Conservation (phyloP, 441 rosid genomes). For the Isatis lusitanica region DNA sequence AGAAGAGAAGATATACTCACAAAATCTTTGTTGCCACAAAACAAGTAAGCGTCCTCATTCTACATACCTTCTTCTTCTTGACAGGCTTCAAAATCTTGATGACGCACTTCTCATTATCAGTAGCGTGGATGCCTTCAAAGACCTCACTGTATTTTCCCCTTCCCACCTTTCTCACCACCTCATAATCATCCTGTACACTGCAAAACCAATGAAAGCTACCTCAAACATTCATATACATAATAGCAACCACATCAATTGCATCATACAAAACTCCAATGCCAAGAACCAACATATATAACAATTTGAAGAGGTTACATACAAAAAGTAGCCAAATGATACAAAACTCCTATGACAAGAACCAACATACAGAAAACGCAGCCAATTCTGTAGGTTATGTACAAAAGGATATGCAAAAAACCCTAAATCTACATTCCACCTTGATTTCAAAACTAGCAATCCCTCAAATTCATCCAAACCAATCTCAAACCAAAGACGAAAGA, state of each 20-base stretch:
- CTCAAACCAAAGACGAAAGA: not conserved
- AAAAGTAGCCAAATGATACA: not conserved
- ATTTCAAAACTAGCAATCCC: not conserved
- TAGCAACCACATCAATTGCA: not conserved
- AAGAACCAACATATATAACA: not conserved
- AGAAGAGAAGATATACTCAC: not conserved
- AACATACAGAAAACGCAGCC: not conserved
- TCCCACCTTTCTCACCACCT: constrained; percentile 97
- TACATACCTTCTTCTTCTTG: constrained; percentile 94
- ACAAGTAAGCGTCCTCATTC: constrained; percentile 37
- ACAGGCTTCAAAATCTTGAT: constrained; percentile 98
- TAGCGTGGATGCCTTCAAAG: constrained; percentile 85
- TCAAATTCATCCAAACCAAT: not conserved
- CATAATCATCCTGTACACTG: constrained; percentile 96
- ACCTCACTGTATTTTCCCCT: constrained; percentile 98
- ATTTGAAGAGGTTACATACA: not conserved
- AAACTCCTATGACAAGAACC: not conserved
- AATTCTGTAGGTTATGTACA: not conserved
- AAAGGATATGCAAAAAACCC: not conserved
- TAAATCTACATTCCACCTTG: constrained; percentile 22
- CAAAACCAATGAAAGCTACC: constrained; percentile 15
- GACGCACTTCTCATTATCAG: constrained; percentile 77
- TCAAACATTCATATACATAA: not conserved
- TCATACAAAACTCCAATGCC: not conserved
- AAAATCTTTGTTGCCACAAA: not conserved